These are phyloP conservation scores for Ophiobolus disseminans DNA, from an alignment of 2,329 filamentous ascomycete genomes.

Conservation along the genomic window DNA sequence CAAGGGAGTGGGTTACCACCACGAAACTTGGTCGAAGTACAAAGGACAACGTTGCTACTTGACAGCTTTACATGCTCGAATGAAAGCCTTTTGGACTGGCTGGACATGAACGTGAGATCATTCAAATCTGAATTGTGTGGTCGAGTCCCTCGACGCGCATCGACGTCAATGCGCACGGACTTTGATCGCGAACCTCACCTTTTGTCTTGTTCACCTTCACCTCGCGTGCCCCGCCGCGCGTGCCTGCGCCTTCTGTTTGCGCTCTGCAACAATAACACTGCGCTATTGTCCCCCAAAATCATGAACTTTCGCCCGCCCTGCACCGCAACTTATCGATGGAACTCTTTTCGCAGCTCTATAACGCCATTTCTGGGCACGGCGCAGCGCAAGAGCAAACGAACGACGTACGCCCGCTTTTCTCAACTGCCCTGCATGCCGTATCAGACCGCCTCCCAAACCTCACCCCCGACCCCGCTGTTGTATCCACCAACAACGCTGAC, in stretches of 20 bases:
- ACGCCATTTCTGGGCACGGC: background rate
- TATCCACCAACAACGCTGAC: constrained; percentile 17
- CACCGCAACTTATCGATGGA: constrained; percentile 11
- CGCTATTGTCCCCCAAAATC: constrained; percentile 1
- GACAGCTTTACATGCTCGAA: too few relatives aligned
- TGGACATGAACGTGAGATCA: too few relatives aligned
- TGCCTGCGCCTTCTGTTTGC: constrained; percentile 13
- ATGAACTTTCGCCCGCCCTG: constrained; percentile 9
- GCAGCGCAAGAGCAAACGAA: constrained; percentile 5
- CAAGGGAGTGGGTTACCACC: too few relatives aligned
- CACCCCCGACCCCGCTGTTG: background rate
- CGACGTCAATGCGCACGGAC: constrained; percentile 15
- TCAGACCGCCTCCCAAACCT: background rate
- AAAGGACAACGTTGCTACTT: too few relatives aligned
- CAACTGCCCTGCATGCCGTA: background rate
- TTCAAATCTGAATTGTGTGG: too few relatives aligned
- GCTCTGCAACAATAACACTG: background rate
- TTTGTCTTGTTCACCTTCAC: constrained; percentile 17
- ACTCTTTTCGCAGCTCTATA: background rate
- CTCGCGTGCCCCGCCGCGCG: constrained; percentile 22
- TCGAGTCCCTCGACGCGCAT: background rate
- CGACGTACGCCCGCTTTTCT: constrained; percentile 11
- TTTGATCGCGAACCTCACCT: constrained; percentile 8
- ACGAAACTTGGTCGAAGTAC: too few relatives aligned
- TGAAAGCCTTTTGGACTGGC: too few relatives aligned